These are phyloP conservation scores for Leccinum solheimii DNA, from an alignment of 1,284 basidiomycete genomes.

Conservation along the genomic window DNA sequence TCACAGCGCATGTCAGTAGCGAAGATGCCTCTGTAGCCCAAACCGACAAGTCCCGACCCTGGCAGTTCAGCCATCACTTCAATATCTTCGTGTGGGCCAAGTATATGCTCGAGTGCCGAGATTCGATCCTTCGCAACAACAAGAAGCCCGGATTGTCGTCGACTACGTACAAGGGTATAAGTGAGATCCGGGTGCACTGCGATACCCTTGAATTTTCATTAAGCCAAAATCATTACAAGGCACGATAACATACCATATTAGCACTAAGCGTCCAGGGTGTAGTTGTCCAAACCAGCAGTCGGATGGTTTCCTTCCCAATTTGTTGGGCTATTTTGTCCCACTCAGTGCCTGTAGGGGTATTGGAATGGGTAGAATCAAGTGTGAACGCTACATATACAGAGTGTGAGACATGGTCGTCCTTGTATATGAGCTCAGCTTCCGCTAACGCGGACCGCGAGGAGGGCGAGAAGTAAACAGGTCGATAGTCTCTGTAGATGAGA, in stretches of 20 bases:
- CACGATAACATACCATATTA: slow-evolving; percentile 72
- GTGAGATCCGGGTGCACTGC: slow-evolving; percentile 75
- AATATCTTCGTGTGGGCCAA: slow-evolving; percentile 45
- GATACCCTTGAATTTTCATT: slow-evolving; percentile 64
- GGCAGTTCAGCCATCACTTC: slow-evolving; percentile 49
- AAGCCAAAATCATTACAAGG: slow-evolving; percentile 5
- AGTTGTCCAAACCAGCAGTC: slow-evolving; percentile 93
- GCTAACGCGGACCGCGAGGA: slow-evolving; percentile 93
- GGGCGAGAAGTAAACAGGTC: slow-evolving; percentile 95
- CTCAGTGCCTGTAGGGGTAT: slow-evolving; percentile 16
- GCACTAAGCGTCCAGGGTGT: slow-evolving; percentile 97
- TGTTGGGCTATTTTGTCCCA: slow-evolving; percentile 19
- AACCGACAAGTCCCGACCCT: slow-evolving; percentile 66
- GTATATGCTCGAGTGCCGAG: slow-evolving; percentile 47
- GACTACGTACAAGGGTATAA: slow-evolving; percentile 63
- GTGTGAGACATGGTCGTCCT: slow-evolving; percentile 84
- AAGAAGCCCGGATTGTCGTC: slow-evolving; percentile 39
- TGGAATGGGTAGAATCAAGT: slow-evolving; percentile 39
- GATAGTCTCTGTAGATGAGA: slow-evolving; percentile 83
- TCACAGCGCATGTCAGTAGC: slow-evolving; percentile 25
- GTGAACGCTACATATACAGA: slow-evolving; percentile 87
- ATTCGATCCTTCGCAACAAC: slow-evolving; percentile 77
- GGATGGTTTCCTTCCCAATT: too few species aligned
- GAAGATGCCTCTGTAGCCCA: slow-evolving; percentile 74
- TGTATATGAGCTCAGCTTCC: slow-evolving; percentile 93